Conservation (phyloP, 441 rosid species). For the Euphorbia neoarborescens region DNA sequence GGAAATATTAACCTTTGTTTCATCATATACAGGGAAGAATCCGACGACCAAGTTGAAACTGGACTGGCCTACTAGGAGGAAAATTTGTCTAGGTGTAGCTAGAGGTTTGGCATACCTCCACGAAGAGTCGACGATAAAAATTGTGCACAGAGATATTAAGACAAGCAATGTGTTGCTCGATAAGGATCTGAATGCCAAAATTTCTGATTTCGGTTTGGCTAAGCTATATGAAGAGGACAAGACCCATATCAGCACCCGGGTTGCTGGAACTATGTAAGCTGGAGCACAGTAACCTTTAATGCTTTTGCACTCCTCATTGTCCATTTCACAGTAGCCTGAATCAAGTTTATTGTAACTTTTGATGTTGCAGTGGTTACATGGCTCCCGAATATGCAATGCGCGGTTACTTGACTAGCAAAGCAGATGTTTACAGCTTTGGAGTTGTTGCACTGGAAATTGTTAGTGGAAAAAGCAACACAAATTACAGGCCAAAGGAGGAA, state of each 20-base stretch:
- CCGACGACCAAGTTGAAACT: conserved; percentile 37
- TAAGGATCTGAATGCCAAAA: conserved; percentile 62
- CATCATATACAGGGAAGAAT: conserved; percentile 40
- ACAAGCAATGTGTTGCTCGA: conserved; percentile 75
- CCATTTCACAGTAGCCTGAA: background rate
- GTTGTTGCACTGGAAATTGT: conserved; percentile 40
- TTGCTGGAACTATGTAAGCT: conserved; percentile 84
- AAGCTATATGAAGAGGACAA: conserved; percentile 63
- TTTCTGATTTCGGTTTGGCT: conserved; percentile 80
- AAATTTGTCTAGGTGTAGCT: conserved; percentile 67
- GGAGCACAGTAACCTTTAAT: background rate
- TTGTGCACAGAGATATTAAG: conserved; percentile 84
- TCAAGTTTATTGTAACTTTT: background rate
- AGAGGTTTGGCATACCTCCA: conserved; percentile 76
- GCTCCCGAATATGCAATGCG: conserved; percentile 71
- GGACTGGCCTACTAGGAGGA: conserved; percentile 63
- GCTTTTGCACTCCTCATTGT: background rate
- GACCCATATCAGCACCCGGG: conserved; percentile 64
- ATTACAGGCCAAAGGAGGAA: conserved; percentile 69
- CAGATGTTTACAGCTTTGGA: conserved; percentile 41
- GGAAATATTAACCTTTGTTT: background rate
- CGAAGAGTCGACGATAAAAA: conserved; percentile 70
- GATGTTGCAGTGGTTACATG: conserved; percentile 46
- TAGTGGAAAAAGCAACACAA: conserved; percentile 67
- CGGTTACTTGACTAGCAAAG: conserved; percentile 41